A percentile compares a stretch with the other conserved stretches of the same genome.
phyloP scores from a whole-genome alignment of 495 filamentous ascomycete genomes.

The Articulospora tetracladia region DNA sequence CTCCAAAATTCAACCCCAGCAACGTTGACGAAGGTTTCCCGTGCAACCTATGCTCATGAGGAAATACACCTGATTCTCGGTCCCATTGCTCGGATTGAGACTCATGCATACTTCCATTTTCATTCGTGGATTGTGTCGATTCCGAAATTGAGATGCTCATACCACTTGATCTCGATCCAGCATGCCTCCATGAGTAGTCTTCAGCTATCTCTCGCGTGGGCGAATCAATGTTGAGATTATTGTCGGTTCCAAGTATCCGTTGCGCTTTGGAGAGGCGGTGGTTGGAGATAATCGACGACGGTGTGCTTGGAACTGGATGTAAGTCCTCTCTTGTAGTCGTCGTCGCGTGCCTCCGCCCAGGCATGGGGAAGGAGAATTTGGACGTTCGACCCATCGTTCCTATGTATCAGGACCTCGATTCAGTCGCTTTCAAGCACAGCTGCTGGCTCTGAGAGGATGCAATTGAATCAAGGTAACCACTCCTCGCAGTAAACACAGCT shows the following conservation, averaged over 20 bases:
- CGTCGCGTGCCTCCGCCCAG: conserved; percentile 40
- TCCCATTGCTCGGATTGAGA: conserved; percentile 34
- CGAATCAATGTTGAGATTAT: conserved; percentile 25
- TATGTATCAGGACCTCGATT: neutral
- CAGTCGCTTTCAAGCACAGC: neutral
- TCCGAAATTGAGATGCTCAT: conserved; percentile 47
- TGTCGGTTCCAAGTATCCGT: conserved; percentile 36
- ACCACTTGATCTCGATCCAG: conserved; percentile 20
- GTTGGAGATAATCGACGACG: conserved; percentile 19
- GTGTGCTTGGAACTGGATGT: conserved; percentile 12
- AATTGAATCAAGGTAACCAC: conserved; percentile 3
- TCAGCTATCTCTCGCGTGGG: conserved; percentile 6
- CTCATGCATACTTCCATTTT: conserved; percentile 11
- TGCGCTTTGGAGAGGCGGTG: conserved; percentile 38
- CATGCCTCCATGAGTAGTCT: conserved; percentile 19
- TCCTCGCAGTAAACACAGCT: neutral
- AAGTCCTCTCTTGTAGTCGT: conserved; percentile 28
- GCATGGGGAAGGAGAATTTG: conserved; percentile 49
- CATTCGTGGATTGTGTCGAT: conserved; percentile 31
- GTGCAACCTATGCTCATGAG: conserved; percentile 22
- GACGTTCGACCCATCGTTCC: conserved; percentile 43
- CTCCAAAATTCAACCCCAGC: conserved; percentile 19
- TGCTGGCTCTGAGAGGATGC: neutral
- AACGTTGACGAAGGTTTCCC: conserved; percentile 20
- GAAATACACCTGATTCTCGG: conserved; percentile 44